phyloP scores from a whole-genome alignment of 1,139 yeast genomes.

The Yamadazyma mexicana region DNA sequence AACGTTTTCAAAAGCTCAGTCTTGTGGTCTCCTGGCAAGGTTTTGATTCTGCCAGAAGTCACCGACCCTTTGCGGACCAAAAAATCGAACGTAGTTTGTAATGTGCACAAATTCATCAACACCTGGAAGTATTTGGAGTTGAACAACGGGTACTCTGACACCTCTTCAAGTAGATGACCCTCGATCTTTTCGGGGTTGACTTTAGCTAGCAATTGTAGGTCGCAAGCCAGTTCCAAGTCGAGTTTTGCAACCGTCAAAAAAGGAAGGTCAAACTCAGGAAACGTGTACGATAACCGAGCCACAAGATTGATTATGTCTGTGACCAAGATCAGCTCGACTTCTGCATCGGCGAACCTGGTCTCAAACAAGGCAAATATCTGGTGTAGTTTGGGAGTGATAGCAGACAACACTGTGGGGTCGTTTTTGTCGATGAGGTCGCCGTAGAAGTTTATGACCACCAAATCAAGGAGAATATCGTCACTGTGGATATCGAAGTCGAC shows the following conservation, averaged over 20 bases:
- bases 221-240: conserved; percentile 17
- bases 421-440: conserved; percentile 18
- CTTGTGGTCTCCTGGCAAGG: conserved; percentile 27
- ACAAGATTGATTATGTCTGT: conserved; percentile 21
- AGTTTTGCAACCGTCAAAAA: conserved; percentile 9
- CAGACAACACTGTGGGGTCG: conserved; percentile 10
- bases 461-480: conserved; percentile 10
- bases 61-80: conserved; percentile 18
- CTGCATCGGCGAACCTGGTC: conserved; percentile 13
- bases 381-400: conserved; percentile 16
- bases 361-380: conserved; percentile 14
- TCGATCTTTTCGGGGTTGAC: conserved; percentile 24
- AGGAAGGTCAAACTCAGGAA: conserved; percentile 12
- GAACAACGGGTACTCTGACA: conserved; percentile 21
- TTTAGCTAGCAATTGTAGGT: conserved; percentile 22
- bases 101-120: conserved; percentile 28
- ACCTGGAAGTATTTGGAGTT: conserved; percentile 28
- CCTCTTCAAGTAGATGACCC: conserved; percentile 18
- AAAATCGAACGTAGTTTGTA: conserved; percentile 19
- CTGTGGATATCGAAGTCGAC: conserved; percentile 9
- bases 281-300: conserved; percentile 17
- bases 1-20: conserved; percentile 24
- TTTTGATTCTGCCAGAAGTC: conserved; percentile 18
- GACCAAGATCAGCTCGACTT: conserved; percentile 17
- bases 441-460: conserved; percentile 28